Base-by-base conservation (phyloP, 176 grass and related monocot genomes). In the Eremochloa ophiuroides region DNA sequence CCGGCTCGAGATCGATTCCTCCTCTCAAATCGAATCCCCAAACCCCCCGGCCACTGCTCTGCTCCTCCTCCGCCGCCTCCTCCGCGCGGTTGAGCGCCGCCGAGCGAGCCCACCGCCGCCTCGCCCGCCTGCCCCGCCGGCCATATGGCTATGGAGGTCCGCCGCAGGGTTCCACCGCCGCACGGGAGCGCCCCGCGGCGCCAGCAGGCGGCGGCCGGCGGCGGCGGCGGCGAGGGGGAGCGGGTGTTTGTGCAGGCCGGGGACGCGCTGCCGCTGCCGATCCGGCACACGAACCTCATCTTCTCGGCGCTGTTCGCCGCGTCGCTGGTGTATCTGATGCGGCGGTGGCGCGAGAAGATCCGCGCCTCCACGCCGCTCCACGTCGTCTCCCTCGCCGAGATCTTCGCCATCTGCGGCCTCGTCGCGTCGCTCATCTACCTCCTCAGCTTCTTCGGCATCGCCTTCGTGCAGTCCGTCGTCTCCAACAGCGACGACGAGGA, bases 361-460 rank as follows among this genome's bases (percentile, higher is more conserved):
- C 87, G 89, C 75, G 59, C 64, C 10, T 84, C 89, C 44, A 92
- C 82, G 59, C 93, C 93, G 7, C 93, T 95, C 69, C 89, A 95
- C 78, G 86, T 92, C 0, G 84, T 95, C 2, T 87, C 85, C 0
- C 89, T 94, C 69, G 69, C 72, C 27, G 89, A 94, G 86, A 94
- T 94, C 64, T 33, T 94, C 66, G 92, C 92, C 71, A 89, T 94
- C 77, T 91, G 86, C 77, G 89, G 89, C 68, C 93, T 95, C 74
- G 79, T 92, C 18, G 87, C 81, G 0, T 95, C 93, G 0, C 89
- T 92, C 70, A 90, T 95, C 82, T 95, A 95, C 79, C 89, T 95
- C 30, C 83, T 95, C 74, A 88, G 84, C 71, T 95, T 95, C 87
- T 95, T 90, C 83, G 93, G 93, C 65, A 92, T 95, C 79, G 90